phyloP scores from a whole-genome alignment of 2,329 filamentous ascomycete species.

The Scedosporium apiospermum region DNA sequence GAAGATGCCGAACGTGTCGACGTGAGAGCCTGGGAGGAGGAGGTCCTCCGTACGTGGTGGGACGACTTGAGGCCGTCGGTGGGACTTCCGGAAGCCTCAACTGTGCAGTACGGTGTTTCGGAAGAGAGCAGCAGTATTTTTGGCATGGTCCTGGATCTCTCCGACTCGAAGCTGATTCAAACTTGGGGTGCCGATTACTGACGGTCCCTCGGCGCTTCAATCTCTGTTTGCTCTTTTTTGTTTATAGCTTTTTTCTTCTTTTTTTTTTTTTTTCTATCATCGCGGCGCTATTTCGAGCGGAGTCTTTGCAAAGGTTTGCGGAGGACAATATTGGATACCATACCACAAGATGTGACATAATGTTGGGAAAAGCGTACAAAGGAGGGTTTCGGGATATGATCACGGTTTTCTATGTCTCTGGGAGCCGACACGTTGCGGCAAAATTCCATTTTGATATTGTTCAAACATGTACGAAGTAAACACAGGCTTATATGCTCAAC shows the following conservation, averaged over 20 bases:
- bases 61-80: slow-evolving; percentile 20
- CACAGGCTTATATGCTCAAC: too few species aligned
- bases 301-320: background rate
- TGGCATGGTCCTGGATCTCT: background rate
- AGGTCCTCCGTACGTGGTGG: slow-evolving; percentile 31
- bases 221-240: background rate
- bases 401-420: too few species aligned
- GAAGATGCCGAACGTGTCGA: background rate
- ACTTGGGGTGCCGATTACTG: background rate
- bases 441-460: too few species aligned
- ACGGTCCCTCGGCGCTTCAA: background rate
- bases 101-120: background rate
- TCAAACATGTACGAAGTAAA: too few species aligned
- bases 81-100: background rate
- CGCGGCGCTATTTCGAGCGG: too few species aligned
- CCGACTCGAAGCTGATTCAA: background rate
- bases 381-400: background rate
- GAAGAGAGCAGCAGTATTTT: background rate
- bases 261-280: too few species aligned
- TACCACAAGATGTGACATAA: background rate
- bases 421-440: too few species aligned
- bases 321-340: background rate
- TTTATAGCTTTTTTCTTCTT: background rate
- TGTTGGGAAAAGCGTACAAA: background rate
- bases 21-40: slow-evolving; percentile 31